Base-by-base conservation (phyloP, 257 asterid species). In the Avicennia marina region DNA sequence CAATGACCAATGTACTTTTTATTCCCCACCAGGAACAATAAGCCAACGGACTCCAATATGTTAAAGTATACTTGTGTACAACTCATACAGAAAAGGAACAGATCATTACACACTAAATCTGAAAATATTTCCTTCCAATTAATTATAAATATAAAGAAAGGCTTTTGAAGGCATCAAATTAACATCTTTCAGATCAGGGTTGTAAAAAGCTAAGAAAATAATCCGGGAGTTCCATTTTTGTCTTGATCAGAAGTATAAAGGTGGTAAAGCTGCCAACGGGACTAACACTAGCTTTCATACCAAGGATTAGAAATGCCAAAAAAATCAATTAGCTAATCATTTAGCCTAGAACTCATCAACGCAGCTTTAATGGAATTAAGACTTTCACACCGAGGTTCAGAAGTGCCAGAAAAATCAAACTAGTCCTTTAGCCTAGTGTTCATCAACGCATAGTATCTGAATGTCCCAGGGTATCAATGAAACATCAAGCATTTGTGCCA, bases 401-500 rank as follows among this genome's bases (percentile, higher is more conserved):
- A n/a, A n/a, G n/a, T n/a, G n/a, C n/a, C n/a, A n/a, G n/a, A n/a
- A 24, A 25, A 49, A 49, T 26, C 38, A 26, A 24, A 6, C 19
- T 12, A 47, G 21, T 47, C 7, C 49, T 18, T 45, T 8, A 6
- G 16, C 16, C 12, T 1, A 10, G 11, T 3, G 29, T n/a, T 1
- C 52, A 11, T 45, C 10, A 7, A 9, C 0, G 31, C 16, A 45
- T n/a, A 2, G 9, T 3, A 45, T 17, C 15, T 17, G 13, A 36
- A 13, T 7, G 7, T 36, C 43, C 24, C 53, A 18, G 41, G 6
- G 42, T 20, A 33, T 18, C 26, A 18, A 17, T 7, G 34, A 60
- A 46, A 4, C 47, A 62, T 59, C 20, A 59, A 38, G 52, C 44
- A 36, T 44, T 40, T 43, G 40, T 16, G 58, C 59, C 34, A n/a